These are phyloP conservation scores for Trichoderma endophyticum DNA, from an alignment of 2,329 filamentous ascomycete species.

Conservation along the genomic window DNA sequence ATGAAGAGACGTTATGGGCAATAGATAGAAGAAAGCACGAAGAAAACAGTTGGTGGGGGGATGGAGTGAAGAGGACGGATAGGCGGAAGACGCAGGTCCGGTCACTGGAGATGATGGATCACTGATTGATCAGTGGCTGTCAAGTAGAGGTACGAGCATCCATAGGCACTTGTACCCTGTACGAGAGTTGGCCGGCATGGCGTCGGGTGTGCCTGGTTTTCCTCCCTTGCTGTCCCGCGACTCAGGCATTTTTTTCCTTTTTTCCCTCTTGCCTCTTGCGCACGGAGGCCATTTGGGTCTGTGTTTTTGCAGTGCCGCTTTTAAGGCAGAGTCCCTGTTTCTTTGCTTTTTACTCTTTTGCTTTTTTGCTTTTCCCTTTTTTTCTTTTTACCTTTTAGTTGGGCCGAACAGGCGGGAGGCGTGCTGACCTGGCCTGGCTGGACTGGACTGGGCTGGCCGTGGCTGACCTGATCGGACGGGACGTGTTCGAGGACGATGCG, in stretches of 20 bases:
- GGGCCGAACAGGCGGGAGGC: neutral
- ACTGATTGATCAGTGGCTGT: neutral
- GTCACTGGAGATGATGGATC: neutral
- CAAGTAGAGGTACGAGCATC: neutral
- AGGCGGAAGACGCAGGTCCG: slow-evolving; percentile 4
- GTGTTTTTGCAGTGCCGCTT: slow-evolving; percentile 8
- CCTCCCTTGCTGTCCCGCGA: slow-evolving; percentile 15
- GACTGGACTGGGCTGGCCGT: neutral
- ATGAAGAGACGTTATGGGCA: neutral
- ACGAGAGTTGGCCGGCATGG: slow-evolving; percentile 4
- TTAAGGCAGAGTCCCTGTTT: neutral
- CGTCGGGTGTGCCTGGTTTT: slow-evolving; percentile 17
- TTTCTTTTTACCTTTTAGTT: neutral
- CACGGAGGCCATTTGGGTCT: slow-evolving; percentile 11
- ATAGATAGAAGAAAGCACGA: neutral
- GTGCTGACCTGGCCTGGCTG: neutral
- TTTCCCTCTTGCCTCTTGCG: neutral
- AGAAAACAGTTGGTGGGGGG: neutral
- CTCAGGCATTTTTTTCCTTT: slow-evolving; percentile 4
- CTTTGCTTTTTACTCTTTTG: neutral
- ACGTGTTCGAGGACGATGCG: neutral
- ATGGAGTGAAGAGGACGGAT: neutral
- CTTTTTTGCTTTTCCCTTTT: neutral
- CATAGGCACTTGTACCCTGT: neutral
- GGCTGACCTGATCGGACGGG: neutral